phyloP scores from a whole-genome alignment of 768 basidiomycete species.

The Ramaria rubella region DNA sequence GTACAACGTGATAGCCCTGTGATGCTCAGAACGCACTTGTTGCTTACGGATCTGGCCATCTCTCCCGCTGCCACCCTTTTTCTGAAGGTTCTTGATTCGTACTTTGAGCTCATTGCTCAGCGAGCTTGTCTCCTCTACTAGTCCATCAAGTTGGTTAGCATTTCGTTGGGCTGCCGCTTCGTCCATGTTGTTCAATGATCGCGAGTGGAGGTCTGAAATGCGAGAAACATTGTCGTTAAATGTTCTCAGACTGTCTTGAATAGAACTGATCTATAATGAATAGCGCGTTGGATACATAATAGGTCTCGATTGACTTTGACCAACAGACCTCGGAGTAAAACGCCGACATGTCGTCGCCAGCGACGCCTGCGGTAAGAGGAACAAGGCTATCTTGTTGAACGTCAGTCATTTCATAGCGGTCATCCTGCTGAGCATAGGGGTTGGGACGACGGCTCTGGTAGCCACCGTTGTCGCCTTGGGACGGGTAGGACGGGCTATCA shows the following conservation, averaged over 20 bases:
- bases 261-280: slow-evolving; percentile 52
- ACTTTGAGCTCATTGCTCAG: slow-evolving; percentile 52
- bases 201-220: slow-evolving; percentile 68
- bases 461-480: neutral
- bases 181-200: slow-evolving; percentile 74
- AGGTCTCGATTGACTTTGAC: neutral
- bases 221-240: slow-evolving; percentile 66
- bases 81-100: slow-evolving; percentile 53
- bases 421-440: slow-evolving; percentile 64
- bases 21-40: slow-evolving; percentile 43
- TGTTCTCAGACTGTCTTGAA: slow-evolving; percentile 62
- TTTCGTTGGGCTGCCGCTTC: slow-evolving; percentile 58
- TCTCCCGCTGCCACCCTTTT: slow-evolving; percentile 60
- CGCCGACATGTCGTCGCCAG: slow-evolving; percentile 11
- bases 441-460: slow-evolving; percentile 38
- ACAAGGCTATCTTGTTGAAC: slow-evolving; percentile 53
- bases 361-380: slow-evolving; percentile 33
- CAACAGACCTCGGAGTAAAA: slow-evolving; percentile 3
- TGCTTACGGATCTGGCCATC: slow-evolving; percentile 62
- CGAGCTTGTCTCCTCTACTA: slow-evolving; percentile 54
- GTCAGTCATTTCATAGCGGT: slow-evolving; percentile 67
- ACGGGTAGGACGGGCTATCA: neutral
- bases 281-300: neutral
- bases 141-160: slow-evolving; percentile 47
- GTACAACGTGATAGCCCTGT: neutral